phyloP scores from a whole-genome alignment of 768 basidiomycete species.

The Rhodotorula toruloides region DNA sequence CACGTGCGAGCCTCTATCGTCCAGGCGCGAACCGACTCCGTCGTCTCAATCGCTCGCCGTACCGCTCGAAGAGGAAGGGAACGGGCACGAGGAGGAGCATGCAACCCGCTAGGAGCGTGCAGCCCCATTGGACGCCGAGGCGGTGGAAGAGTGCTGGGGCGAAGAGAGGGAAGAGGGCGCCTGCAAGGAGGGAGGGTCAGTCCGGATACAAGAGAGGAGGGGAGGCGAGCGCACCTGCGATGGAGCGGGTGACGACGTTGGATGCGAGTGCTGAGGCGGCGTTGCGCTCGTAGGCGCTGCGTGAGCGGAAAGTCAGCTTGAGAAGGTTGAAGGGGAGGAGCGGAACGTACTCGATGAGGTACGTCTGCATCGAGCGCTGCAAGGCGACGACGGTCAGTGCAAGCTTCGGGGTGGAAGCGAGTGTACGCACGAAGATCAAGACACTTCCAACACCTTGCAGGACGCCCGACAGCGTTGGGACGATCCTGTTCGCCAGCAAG shows the following conservation, averaged over 20 bases:
- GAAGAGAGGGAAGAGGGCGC: conserved; percentile 26
- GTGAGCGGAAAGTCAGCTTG: no score
- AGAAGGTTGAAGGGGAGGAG: background rate
- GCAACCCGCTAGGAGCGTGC: conserved; percentile 16
- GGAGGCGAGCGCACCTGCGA: conserved; percentile 1
- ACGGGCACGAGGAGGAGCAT: conserved; percentile 25
- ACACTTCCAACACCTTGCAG: conserved; percentile 23
- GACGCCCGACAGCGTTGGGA: conserved; percentile 20
- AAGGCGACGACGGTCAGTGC: background rate
- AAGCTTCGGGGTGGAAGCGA: background rate
- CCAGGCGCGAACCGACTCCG: background rate
- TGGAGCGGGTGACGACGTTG: background rate
- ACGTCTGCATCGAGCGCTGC: conserved; percentile 24
- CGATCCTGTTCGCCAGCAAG: conserved; percentile 7
- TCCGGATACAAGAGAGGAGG: background rate
- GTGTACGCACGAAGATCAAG: conserved; percentile 18
- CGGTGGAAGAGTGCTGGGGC: conserved; percentile 13
- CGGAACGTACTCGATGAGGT: conserved; percentile 25
- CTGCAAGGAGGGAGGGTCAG: background rate
- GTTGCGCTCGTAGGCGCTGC: conserved; percentile 21
- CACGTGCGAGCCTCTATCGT: no score
- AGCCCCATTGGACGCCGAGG: conserved; percentile 14
- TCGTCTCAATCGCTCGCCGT: background rate
- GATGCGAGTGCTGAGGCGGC: conserved; percentile 14
- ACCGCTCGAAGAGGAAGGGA: conserved; percentile 23